phyloP scores from a whole-genome alignment of 768 basidiomycete species.

The Pleurotus tuber-regium region DNA sequence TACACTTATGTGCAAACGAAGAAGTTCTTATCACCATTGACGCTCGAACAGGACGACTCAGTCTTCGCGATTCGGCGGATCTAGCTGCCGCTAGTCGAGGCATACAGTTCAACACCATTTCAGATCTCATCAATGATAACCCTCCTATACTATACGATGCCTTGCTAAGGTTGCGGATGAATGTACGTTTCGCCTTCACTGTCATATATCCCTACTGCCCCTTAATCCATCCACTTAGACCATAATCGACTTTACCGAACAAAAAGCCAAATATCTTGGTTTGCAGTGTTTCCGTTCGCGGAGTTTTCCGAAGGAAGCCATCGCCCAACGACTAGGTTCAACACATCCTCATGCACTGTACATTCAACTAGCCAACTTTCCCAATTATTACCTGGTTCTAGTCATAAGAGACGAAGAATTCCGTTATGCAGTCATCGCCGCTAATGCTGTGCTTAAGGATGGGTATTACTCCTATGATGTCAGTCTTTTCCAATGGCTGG shows the following conservation, averaged over 20 bases:
- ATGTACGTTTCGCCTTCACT: slow-evolving; percentile 40
- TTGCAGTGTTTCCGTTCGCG: slow-evolving; percentile 67
- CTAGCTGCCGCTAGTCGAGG: slow-evolving; percentile 72
- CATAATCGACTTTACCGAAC: slow-evolving; percentile 77
- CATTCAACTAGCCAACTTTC: slow-evolving; percentile 76
- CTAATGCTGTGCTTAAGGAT: slow-evolving; percentile 26
- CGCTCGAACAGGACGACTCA: slow-evolving; percentile 73
- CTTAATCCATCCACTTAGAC: slow-evolving; percentile 48
- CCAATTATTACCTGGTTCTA: slow-evolving; percentile 80
- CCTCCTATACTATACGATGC: slow-evolving; percentile 58
- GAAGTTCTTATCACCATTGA: slow-evolving; percentile 77
- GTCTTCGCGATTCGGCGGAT: slow-evolving; percentile 78
- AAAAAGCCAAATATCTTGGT: slow-evolving; percentile 86
- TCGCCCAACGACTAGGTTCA: slow-evolving; percentile 36
- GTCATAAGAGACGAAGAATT: slow-evolving; percentile 78
- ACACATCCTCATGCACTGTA: slow-evolving; percentile 62
- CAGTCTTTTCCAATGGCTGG: slow-evolving; percentile 41
- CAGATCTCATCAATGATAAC: slow-evolving; percentile 67
- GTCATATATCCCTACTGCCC: slow-evolving; percentile 4
- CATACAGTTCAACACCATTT: slow-evolving; percentile 56
- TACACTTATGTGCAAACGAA: slow-evolving; percentile 76
- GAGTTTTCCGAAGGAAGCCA: slow-evolving; percentile 53
- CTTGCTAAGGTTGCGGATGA: slow-evolving; percentile 56
- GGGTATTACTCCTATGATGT: slow-evolving; percentile 7
- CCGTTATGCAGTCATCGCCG: slow-evolving; percentile 78